Percentiles rank a stretch among this genome's conserved stretches.
Conservation (phyloP, 371 early-diverging fungal genomes). For the Funneliformis caledonium region DNA sequence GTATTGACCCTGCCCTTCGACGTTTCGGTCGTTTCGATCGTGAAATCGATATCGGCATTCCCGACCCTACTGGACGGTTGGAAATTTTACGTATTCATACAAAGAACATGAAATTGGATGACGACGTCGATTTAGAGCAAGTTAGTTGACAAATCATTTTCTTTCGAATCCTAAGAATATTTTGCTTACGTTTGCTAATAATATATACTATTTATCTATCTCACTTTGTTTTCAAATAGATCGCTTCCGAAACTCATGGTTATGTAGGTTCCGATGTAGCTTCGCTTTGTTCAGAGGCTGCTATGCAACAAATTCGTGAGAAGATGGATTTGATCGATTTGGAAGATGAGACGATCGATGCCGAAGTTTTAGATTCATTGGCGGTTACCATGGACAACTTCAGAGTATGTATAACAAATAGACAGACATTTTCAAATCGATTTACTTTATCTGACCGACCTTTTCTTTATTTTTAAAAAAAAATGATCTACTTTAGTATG, state of each 20-base stretch:
- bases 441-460: neutral
- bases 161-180: conserved; percentile 28
- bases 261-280: conserved; percentile 99
- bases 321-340: conserved; percentile 99
- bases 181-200: neutral
- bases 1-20: conserved; percentile 99
- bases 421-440: neutral
- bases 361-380: conserved; percentile 94
- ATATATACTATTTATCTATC: neutral
- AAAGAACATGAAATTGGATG: conserved; percentile 98
- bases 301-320: conserved; percentile 99
- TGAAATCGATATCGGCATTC: conserved; percentile 99
- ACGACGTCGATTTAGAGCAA: conserved; percentile 98
- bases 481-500: conserved; percentile 43
- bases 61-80: conserved; percentile 98
- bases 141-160: conserved; percentile 21
- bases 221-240: conserved; percentile 42
- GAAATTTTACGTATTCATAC: conserved; percentile 99
- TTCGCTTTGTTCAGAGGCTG: conserved; percentile 99
- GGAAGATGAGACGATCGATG: conserved; percentile 99
- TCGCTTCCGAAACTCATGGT: conserved; percentile 99
- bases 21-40: conserved; percentile 99
- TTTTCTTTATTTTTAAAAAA: neutral
- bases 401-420: conserved; percentile 55
- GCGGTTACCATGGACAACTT: conserved; percentile 99